Evolutionary conservation across 768 basidiomycete genomes (phyloP).

Genomic region (Cytidiella melzeri): DNA sequence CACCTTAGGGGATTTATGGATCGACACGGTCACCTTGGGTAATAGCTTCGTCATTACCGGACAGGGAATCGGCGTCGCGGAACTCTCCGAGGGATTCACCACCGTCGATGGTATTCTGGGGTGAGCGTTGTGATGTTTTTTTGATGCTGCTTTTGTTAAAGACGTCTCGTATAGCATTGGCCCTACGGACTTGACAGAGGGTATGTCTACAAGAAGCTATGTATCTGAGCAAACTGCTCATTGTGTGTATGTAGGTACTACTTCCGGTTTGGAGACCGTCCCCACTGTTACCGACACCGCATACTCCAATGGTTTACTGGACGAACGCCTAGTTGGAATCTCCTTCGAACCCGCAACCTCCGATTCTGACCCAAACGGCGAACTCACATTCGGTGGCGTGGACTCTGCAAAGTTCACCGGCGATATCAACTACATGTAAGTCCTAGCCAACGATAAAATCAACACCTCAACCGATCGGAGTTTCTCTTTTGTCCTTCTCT

Average conservation of each 20-base stretch:
- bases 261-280: slow-evolving; percentile 4
- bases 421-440: slow-evolving; percentile 20
- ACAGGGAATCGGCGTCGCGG: slow-evolving; percentile 35
- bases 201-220: slow-evolving; percentile 2
- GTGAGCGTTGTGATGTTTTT: slow-evolving; percentile 10
- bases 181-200: slow-evolving; percentile 27
- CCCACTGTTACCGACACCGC: slow-evolving; percentile 31
- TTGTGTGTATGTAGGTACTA: background rate
- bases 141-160: background rate
- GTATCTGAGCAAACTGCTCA: background rate
- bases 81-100: slow-evolving; percentile 17
- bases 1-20: slow-evolving; percentile 36
- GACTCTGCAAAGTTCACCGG: slow-evolving; percentile 25
- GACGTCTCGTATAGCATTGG: slow-evolving; percentile 19
- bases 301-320: slow-evolving; percentile 21
- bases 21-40: slow-evolving; percentile 23
- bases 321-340: slow-evolving; percentile 19
- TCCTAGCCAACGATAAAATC: slow-evolving; percentile 8
- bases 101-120: slow-evolving; percentile 37
- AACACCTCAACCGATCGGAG: slow-evolving; percentile 13
- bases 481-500: slow-evolving; percentile 3
- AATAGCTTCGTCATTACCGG: too few relatives aligned
- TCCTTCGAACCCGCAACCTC: slow-evolving; percentile 30
- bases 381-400: slow-evolving; percentile 28
- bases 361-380: slow-evolving; percentile 22